Evolutionary conservation across 345 rosid genomes (phyloP), one percentile per base, ranked within the genome.

Genomic region (Dipteronia dyeriana): DNA sequence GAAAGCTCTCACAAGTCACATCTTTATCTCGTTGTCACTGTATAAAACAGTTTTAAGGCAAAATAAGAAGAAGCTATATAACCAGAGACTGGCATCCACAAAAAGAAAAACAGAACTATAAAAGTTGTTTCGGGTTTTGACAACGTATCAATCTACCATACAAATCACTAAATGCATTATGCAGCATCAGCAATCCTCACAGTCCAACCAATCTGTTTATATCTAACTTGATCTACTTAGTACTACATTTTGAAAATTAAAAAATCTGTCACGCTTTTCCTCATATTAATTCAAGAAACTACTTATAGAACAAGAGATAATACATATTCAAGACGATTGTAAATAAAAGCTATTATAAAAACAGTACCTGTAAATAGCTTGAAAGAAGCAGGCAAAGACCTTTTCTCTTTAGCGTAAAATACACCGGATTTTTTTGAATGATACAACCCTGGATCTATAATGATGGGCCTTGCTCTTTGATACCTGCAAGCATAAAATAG

Each of bases 391-490:
- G 98, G 99, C 81, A 93, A 43, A 13, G 92, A 84, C 77, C 99
- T 89, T 70, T 87, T 91, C 87, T 95, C 98, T 81, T 92, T 93
- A 20, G 92, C 98, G 90, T 88, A 92, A 85, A 92, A 93, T 31
- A 93, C 96, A 74, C 90, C 87, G 72, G 96, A 92, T 83, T 92
- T 95, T 80, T 88, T 90, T 70, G 84, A 73, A 84, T 93, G 97
- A 86, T 95, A 95, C 86, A 95, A 84, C 73, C 95, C 97, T 13
- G 98, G 97, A 84, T 95, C 98, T 14, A 95, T 87, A 31, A 93
- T 84, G 66, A 95, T 92, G 17, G 98, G 99, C 80, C 92, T 91
- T 59, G 96, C 99, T 84, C 95, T 86, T 74, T 92, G 92, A 68
- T 83, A 45, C 89, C 98, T 95, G 86, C 31, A 83, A 77, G 70